Conservation (phyloP, 768 basidiomycete genomes). For the Xerocomus brunneocitrinus region DNA sequence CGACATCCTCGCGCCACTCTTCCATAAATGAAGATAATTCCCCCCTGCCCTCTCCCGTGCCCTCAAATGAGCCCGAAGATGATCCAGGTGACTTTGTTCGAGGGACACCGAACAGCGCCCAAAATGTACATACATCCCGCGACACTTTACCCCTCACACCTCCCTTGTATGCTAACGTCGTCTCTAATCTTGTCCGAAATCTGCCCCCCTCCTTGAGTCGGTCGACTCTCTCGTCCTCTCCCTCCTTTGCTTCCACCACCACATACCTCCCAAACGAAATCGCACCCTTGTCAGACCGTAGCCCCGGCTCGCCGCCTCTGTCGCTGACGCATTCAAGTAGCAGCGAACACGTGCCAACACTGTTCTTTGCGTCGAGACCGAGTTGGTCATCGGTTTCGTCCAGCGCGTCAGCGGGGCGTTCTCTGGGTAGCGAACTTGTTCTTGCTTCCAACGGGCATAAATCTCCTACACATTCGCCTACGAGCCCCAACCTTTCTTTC, state of each 20-base stretch:
- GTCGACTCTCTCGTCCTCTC: conserved; percentile 7
- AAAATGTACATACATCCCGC: not conserved
- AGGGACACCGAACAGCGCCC: conserved; percentile 5
- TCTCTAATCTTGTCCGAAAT: conserved; percentile 19
- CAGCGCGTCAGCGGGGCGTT: conserved; percentile 8
- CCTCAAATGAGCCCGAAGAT: conserved; percentile 12
- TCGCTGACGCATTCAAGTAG: conserved; percentile 14
- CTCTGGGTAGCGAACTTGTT: conserved; percentile 12
- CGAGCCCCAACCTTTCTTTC: conserved; percentile 24
- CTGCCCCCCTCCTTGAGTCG: conserved; percentile 9
- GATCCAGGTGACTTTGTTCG: conserved; percentile 3
- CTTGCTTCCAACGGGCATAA: conserved; percentile 11
- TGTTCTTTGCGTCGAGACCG: conserved; percentile 13
- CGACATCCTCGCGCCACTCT: conserved; percentile 17
- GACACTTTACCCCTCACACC: conserved; percentile 13
- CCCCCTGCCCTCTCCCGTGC: conserved; percentile 20
- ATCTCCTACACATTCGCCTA: conserved; percentile 16
- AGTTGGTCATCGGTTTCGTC: conserved; percentile 27
- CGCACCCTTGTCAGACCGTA: conserved; percentile 8
- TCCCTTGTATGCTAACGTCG: conserved; percentile 23
- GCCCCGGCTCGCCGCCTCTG: conserved; percentile 10
- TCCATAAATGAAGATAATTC: conserved; percentile 23
- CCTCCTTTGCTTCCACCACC: conserved; percentile 1
- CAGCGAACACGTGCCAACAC: conserved; percentile 13
- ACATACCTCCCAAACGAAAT: conserved; percentile 14